These are phyloP conservation scores for Thalassiosira hispida DNA, from an alignment of 352 stramenopile genomes.

Conservation along the genomic window DNA sequence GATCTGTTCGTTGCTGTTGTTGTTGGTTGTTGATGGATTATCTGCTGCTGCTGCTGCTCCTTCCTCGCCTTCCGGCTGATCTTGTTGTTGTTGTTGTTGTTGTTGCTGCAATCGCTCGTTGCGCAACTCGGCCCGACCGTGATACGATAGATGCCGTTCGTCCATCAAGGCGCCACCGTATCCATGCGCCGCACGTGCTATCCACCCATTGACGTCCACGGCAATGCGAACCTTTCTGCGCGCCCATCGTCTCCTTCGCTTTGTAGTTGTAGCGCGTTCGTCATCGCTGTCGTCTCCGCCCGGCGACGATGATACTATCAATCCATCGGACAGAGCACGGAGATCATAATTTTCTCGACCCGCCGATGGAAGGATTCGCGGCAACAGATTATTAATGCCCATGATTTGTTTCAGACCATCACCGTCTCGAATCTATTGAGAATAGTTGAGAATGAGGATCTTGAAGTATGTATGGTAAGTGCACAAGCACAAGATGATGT, in stretches of 20 bases:
- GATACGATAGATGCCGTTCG: constrained; percentile 73
- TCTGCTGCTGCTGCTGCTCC: not conserved
- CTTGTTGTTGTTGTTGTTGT: not conserved
- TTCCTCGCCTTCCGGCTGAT: not conserved
- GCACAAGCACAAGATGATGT: too few species aligned
- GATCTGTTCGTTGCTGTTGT: constrained; percentile 20
- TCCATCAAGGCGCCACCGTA: constrained; percentile 63
- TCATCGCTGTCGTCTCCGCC: not conserved
- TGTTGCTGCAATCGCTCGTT: constrained; percentile 8
- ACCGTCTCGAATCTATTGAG: too few species aligned
- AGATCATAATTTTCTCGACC: constrained; percentile 59
- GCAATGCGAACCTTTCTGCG: constrained; percentile 64
- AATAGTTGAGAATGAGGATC: too few species aligned
- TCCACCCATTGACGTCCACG: constrained; percentile 73
- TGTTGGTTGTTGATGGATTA: constrained; percentile 7
- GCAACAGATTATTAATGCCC: constrained; percentile 64
- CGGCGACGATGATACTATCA: constrained; percentile 17
- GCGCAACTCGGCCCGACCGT: constrained; percentile 53
- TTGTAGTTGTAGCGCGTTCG: not conserved
- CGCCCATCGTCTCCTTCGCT: constrained; percentile 10
- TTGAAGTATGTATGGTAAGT: too few species aligned
- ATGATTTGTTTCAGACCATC: too few species aligned
- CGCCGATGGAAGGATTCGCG: constrained; percentile 57
- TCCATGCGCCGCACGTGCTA: constrained; percentile 61
- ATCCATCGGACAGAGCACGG: constrained; percentile 30